Conservation (phyloP, 106 monocot genomes). For the Allium cepa region DNA sequence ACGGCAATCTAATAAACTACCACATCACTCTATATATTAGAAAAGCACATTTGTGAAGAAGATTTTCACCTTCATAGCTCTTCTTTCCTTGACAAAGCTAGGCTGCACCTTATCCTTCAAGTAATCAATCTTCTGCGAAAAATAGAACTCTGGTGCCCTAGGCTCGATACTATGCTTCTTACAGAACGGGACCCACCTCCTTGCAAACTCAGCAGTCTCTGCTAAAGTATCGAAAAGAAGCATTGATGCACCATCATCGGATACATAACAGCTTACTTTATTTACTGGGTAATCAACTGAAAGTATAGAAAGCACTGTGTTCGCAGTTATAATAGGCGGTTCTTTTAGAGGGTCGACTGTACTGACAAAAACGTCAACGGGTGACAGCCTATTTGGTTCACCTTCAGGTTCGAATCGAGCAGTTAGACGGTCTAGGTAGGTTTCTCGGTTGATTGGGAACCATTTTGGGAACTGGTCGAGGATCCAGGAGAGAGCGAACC, state of each 20-base stretch:
- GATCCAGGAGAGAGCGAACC: conserved; percentile 97
- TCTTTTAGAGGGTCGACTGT: conserved; percentile 93
- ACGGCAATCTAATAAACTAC: neutral
- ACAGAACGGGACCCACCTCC: conserved; percentile 93
- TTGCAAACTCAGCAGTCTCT: conserved; percentile 88
- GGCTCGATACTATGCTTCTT: conserved; percentile 80
- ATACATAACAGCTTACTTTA: conserved; percentile 87
- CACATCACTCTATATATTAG: neutral
- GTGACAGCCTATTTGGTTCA: conserved; percentile 41
- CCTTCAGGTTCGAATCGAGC: conserved; percentile 69
- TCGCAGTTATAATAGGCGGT: conserved; percentile 93
- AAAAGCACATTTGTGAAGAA: neutral
- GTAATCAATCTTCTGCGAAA: conserved; percentile 94
- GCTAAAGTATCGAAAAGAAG: conserved; percentile 74
- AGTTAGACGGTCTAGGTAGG: conserved; percentile 88
- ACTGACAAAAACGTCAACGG: conserved; percentile 91
- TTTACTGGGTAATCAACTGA: conserved; percentile 85
- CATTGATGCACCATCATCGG: conserved; percentile 95
- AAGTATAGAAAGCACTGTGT: conserved; percentile 90
- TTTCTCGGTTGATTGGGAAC: conserved; percentile 75
- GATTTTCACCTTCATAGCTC: conserved; percentile 77
- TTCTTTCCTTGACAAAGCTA: conserved; percentile 81
- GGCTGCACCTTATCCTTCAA: conserved; percentile 96
- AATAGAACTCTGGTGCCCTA: conserved; percentile 88
- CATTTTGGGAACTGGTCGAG: conserved; percentile 98